These are phyloP conservation scores for Amanita pallidorosea DNA, from an alignment of 768 basidiomycete genomes.

Conservation along the genomic window DNA sequence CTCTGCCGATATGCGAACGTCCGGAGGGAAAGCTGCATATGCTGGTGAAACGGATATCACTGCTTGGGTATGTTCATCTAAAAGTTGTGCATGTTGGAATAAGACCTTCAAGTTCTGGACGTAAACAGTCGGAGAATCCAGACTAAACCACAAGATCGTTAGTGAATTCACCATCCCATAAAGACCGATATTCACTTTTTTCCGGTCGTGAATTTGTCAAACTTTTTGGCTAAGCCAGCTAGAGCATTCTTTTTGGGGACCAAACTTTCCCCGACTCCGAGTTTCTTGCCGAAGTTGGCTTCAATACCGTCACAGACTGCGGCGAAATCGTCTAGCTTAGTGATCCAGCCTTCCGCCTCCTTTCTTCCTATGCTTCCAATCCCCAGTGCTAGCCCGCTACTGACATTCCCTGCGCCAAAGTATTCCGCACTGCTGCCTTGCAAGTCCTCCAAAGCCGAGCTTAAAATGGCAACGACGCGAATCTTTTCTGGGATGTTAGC, in stretches of 20 bases:
- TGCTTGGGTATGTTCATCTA: conserved; percentile 81
- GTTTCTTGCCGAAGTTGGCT: conserved; percentile 75
- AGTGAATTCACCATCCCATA: not conserved
- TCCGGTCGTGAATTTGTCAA: conserved; percentile 80
- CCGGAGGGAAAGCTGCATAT: conserved; percentile 59
- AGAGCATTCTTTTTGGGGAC: conserved; percentile 74
- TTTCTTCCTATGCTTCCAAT: conserved; percentile 68
- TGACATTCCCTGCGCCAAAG: conserved; percentile 73
- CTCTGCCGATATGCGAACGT: conserved; percentile 57
- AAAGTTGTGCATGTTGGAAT: conserved; percentile 64
- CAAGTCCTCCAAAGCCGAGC: conserved; percentile 71
- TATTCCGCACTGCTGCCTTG: conserved; percentile 59
- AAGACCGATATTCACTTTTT: conserved; percentile 58
- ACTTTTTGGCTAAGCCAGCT: conserved; percentile 62
- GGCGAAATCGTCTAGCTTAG: conserved; percentile 74
- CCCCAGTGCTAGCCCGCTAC: conserved; percentile 62
- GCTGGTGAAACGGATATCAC: conserved; percentile 56
- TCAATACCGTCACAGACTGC: conserved; percentile 71
- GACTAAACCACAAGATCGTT: conserved; percentile 28
- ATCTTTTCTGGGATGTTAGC: conserved; percentile 77
- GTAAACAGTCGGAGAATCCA: conserved; percentile 83
- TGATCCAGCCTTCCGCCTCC: conserved; percentile 71
- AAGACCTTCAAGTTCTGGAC: conserved; percentile 67
- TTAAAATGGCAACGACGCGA: conserved; percentile 71
- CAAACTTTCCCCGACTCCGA: conserved; percentile 83